These are phyloP conservation scores for Pleurotus platypus DNA, from an alignment of 768 basidiomycete species.

Conservation along the genomic window DNA sequence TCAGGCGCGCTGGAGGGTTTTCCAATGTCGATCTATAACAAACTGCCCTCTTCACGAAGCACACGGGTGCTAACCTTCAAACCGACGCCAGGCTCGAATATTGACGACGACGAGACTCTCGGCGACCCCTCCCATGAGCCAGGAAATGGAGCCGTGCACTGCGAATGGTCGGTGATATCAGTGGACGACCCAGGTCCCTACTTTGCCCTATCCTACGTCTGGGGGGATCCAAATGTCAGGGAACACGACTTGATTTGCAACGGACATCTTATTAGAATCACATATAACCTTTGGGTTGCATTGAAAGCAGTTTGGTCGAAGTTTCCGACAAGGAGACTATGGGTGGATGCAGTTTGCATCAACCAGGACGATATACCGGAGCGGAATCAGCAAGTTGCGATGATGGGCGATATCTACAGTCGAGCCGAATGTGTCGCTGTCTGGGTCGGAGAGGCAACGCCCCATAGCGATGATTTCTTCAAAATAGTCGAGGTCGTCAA, in stretches of 20 bases:
- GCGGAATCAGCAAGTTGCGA: not conserved
- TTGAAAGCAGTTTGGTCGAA: not conserved
- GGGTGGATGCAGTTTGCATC: not conserved
- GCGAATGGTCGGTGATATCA: not conserved
- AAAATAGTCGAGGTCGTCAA: not conserved
- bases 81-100: no score
- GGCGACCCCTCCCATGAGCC: no score
- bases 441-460: not conserved
- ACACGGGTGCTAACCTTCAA: no score
- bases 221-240: not conserved
- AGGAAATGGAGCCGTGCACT: not conserved
- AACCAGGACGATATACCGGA: not conserved
- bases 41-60: no score
- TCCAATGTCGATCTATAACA: no score
- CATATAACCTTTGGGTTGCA: not conserved
- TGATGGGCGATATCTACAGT: not conserved
- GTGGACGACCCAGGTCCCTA: not conserved
- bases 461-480: not conserved
- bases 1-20: no score
- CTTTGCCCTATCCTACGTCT: slow-evolving; percentile 1
- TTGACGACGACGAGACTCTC: no score
- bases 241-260: not conserved
- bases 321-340: not conserved
- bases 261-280: not conserved
- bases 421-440: not conserved